Percentiles rank a stretch among this genome's conserved stretches.
These are phyloP conservation scores for Ampelocalamus luodianensis DNA, from an alignment of 176 grass and related monocot species.

Conservation along the genomic window DNA sequence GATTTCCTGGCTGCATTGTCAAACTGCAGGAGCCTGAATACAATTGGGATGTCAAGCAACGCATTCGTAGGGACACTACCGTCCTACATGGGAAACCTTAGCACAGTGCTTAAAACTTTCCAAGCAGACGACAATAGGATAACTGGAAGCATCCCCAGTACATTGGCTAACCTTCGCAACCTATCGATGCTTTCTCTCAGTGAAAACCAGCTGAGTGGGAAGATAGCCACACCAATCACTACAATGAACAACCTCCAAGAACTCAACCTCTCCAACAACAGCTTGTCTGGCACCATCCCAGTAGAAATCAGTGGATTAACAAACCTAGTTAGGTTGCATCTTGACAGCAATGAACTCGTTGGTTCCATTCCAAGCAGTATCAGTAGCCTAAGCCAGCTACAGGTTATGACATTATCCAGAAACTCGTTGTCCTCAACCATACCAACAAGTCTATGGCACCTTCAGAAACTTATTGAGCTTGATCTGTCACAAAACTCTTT, in stretches of 20 bases:
- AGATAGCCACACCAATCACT: constrained; percentile 33
- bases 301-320: constrained; percentile 38
- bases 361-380: constrained; percentile 44
- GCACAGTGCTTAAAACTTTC: not conserved
- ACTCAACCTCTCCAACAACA: constrained; percentile 46
- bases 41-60: constrained; percentile 25
- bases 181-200: constrained; percentile 30
- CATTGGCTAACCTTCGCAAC: constrained; percentile 40
- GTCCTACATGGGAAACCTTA: constrained; percentile 32
- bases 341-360: constrained; percentile 41
- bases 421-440: constrained; percentile 53
- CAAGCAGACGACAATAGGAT: constrained; percentile 30
- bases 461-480: constrained; percentile 46
- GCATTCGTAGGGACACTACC: constrained; percentile 27
- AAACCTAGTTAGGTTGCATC: constrained; percentile 29
- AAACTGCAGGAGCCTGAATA: constrained; percentile 27
- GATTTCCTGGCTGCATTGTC: constrained; percentile 40
- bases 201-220: constrained; percentile 47
- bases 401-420: constrained; percentile 25
- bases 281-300: constrained; percentile 41
- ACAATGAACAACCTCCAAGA: constrained; percentile 37
- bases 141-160: constrained; percentile 40
- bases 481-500: constrained; percentile 50
- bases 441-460: constrained; percentile 37
- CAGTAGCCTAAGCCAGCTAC: constrained; percentile 35